Evolutionary conservation across 2,329 filamentous ascomycete species (phyloP), one percentile per base, ranked within the genome.

Genomic region (Aureobasidium subglaciale): DNA sequence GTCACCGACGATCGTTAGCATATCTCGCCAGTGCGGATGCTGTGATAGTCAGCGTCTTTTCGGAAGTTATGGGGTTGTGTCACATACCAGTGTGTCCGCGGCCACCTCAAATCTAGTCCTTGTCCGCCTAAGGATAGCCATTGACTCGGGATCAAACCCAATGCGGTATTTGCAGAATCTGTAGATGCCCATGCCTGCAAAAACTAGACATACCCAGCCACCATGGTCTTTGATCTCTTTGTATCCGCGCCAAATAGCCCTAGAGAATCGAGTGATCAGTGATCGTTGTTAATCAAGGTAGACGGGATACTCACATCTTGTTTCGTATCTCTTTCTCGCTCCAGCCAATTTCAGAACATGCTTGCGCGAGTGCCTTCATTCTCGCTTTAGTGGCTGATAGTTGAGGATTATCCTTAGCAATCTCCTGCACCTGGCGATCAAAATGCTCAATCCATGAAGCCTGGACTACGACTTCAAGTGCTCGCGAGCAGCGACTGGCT

Each of bases 161-260:
- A 77, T 75, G 40, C 79, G 74, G 62, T 82, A 82, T 62, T 83
- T 83, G 74, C 79, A 82, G 64, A 82, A 80, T 7, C 79, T 73
- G 64, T 82, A 82, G 13, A 83, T 74, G 1, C 80, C 79, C 67
- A 78, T 78, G 30, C 80, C 78, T 4, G 79, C 75, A 60, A 83
- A 82, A 2, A 81, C 74, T 3, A 83, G 70, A 10, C 77, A 72
- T 2, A 73, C 75, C 78, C 78, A 82, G 3, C 79, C 80, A 3
- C 76, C 79, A 16, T 74, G 72, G 49, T 80, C 75, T 65, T 80
- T 78, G 61, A 83, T 81, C 63, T 82, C 78, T 59, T 79, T 75
- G 63, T 82, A 83, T 10, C 80, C 79, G 52, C 78, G 74, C 80
- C 80, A 82, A 56, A 82, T 73, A 1, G 71, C 74, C 65, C 50